Evolutionary conservation across 2,329 filamentous ascomycete species (phyloP), one percentile per base, ranked within the genome.

Genomic region (Coniochaeta ligniaria): DNA sequence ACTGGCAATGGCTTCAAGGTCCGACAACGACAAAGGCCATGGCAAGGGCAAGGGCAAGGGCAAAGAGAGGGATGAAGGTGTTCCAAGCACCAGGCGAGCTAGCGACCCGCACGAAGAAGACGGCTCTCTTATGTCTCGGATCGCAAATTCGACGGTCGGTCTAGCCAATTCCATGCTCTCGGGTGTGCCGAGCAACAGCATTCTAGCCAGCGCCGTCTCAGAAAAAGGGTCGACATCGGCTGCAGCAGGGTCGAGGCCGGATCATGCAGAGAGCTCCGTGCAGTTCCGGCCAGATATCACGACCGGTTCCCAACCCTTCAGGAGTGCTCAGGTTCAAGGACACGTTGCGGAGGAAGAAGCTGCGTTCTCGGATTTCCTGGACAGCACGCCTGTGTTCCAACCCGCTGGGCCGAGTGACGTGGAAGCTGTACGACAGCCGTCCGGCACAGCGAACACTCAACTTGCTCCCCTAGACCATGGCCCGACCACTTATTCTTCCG

Each of bases 281-380:
- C 62, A 66, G 47, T 31, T 63, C 43, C 61, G 56, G 33, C 24
- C 66, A 20, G 60, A 60, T 41, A 33, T 55, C 20, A 31, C 60
- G 41, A 59, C 57, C 7, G 60, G 63, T 26, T 62, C 60, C 31
- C 11, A 31, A 31, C 64, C 63, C 35, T 68, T 77, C 60, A 71
- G 65, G 58, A 66, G 68, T 28, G 59, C 66, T 12, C 67, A 70
- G 16, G 59, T 64, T 1, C 67, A 70, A 28, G 65, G 67, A 55
- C 70, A 74, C 50, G 62, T 67, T 14, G 67, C 65, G 6, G 63
- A 57, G 16, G 69, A 73, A 47, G 75, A 77, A 61, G 67, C 68
- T 3, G 68, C 68, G 0, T 78, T 78, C 60, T 69, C 74, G 2
- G 65, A 64, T 1, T 78, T 78, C 59, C 63, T 77, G 38, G 70